A percentile compares a stretch with the other conserved stretches of the same genome.
Evolutionary conservation across 2,329 filamentous ascomycete species (phyloP).

Genomic region (Rhinocladiella mackenziei): DNA sequence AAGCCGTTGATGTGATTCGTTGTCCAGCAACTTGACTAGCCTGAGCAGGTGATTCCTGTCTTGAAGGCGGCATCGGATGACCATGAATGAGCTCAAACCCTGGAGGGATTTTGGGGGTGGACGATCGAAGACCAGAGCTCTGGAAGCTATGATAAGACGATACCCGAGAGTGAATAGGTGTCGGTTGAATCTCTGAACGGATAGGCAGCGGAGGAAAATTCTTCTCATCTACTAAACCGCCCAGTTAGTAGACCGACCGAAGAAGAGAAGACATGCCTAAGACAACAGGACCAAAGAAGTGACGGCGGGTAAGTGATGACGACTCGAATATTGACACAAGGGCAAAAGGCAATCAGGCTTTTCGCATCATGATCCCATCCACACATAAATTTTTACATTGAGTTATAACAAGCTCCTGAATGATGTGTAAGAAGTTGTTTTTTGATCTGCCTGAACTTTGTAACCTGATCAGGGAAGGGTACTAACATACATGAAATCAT

Average conservation of each 20-base stretch:
- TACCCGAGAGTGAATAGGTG: slow-evolving; percentile 37
- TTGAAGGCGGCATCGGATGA: slow-evolving; percentile 44
- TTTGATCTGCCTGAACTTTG: slow-evolving; percentile 27
- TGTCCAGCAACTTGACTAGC: slow-evolving; percentile 46
- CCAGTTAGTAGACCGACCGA: slow-evolving; percentile 27
- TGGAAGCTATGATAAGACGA: slow-evolving; percentile 33
- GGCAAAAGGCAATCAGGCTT: slow-evolving; percentile 24
- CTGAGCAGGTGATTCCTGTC: slow-evolving; percentile 14
- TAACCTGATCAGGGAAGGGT: slow-evolving; percentile 33
- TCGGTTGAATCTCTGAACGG: slow-evolving; percentile 33
- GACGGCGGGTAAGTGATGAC: slow-evolving; percentile 21
- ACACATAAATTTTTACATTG: slow-evolving; percentile 24
- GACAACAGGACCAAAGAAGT: slow-evolving; percentile 19
- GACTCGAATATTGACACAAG: slow-evolving; percentile 15
- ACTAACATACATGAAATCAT: slow-evolving; percentile 48
- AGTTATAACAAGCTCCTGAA: slow-evolving; percentile 20
- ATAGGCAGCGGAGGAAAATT: slow-evolving; percentile 46
- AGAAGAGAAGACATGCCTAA: slow-evolving; percentile 16
- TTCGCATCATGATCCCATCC: slow-evolving; percentile 22
- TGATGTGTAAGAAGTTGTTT: slow-evolving; percentile 26
- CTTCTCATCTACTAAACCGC: slow-evolving; percentile 40
- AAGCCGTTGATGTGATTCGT: slow-evolving; percentile 35
- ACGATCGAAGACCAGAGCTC: slow-evolving; percentile 26
- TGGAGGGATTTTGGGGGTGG: slow-evolving; percentile 28
- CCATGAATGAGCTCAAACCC: slow-evolving; percentile 41